Percentiles rank a stretch among this genome's conserved stretches.
Evolutionary conservation across 768 basidiomycete species (phyloP).

Genomic region (Asterophora lycoperdoides): DNA sequence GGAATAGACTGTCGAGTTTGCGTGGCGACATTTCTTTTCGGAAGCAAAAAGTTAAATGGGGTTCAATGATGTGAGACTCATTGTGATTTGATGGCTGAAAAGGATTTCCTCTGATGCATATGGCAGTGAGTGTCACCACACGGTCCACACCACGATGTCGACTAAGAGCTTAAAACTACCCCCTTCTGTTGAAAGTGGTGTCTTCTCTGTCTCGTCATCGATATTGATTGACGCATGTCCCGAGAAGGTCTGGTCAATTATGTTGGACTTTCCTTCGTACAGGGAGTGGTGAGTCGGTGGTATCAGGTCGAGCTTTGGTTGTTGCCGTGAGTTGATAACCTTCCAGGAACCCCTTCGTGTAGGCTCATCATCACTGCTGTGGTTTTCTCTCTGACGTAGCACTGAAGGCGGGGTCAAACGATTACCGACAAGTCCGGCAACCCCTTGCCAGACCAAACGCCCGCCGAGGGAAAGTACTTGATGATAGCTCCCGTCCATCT

Average conservation of each 20-base stretch:
- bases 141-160: conserved; percentile 3
- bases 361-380: conserved; percentile 19
- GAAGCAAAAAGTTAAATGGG: too few species aligned
- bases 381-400: not conserved
- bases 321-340: not conserved
- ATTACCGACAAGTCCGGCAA: conserved; percentile 37
- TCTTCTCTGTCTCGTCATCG: conserved; percentile 45
- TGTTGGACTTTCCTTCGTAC: conserved; percentile 61
- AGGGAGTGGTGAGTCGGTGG: conserved; percentile 46
- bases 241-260: conserved; percentile 55
- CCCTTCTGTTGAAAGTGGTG: conserved; percentile 34
- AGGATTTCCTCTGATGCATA: too few species aligned
- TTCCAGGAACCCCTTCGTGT: conserved; percentile 67
- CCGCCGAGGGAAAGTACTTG: conserved; percentile 44
- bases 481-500: conserved; percentile 51
- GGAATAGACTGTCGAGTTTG: too few species aligned
- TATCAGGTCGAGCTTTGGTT: not conserved
- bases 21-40: too few species aligned
- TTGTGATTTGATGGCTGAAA: too few species aligned
- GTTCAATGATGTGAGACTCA: too few species aligned
- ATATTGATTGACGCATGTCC: conserved; percentile 56
- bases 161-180: conserved; percentile 27
- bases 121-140: too few species aligned
- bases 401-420: conserved; percentile 44
- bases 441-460: conserved; percentile 44